Percentiles rank a stretch among this genome's conserved stretches.
These are phyloP conservation scores for Phylloporus arenicola DNA, from an alignment of 768 basidiomycete genomes.

Conservation along the genomic window DNA sequence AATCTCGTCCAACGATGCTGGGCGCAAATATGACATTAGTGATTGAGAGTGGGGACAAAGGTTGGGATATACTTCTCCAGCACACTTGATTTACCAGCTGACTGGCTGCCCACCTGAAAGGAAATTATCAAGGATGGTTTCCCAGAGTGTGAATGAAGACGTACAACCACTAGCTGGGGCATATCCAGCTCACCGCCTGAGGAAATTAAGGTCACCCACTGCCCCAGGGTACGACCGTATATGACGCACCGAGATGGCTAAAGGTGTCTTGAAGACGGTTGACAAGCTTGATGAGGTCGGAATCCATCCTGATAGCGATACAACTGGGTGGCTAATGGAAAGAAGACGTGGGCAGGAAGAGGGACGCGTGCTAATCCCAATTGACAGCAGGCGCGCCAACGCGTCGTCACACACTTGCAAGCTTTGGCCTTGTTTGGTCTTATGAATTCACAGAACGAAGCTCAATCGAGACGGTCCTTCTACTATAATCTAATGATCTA, in stretches of 20 bases:
- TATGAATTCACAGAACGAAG: constrained; percentile 9
- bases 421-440: constrained; percentile 26
- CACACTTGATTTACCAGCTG: constrained; percentile 93
- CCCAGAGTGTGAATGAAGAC: constrained; percentile 26
- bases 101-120: constrained; percentile 87
- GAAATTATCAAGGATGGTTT: neutral
- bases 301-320: constrained; percentile 61
- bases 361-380: constrained; percentile 13
- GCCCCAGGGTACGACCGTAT: neutral
- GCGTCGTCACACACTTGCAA: constrained; percentile 25
- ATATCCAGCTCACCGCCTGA: constrained; percentile 86
- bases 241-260: constrained; percentile 64
- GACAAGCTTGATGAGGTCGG: constrained; percentile 89
- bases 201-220: constrained; percentile 7
- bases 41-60: constrained; percentile 3
- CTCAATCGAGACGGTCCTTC: constrained; percentile 6
- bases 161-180: constrained; percentile 85
- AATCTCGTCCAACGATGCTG: constrained; percentile 92
- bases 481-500: constrained; percentile 30
- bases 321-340: neutral
- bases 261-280: constrained; percentile 95
- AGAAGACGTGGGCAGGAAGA: constrained; percentile 4
- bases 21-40: constrained; percentile 2
- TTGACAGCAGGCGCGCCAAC: constrained; percentile 13
- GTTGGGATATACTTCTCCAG: constrained; percentile 76